These are phyloP conservation scores for Xylaria nigripes DNA, from an alignment of 495 filamentous ascomycete genomes.

Conservation along the genomic window DNA sequence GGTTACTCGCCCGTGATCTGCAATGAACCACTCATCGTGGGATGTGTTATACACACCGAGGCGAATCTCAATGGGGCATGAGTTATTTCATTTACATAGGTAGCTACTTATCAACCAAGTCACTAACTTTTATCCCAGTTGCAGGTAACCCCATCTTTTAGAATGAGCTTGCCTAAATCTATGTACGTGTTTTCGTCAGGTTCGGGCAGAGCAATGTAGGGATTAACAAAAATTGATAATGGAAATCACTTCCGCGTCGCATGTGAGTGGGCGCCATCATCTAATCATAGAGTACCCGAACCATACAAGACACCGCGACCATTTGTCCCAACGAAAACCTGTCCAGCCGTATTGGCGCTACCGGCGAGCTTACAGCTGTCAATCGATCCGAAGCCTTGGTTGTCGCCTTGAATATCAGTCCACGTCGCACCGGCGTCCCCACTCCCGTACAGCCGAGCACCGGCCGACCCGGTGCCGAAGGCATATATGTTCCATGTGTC, in stretches of 20 bases:
- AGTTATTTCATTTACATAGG: too few species aligned
- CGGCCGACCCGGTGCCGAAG: slow-evolving; percentile 38
- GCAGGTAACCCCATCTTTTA: too few species aligned
- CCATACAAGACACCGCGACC: slow-evolving; percentile 51
- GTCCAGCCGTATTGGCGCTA: slow-evolving; percentile 41
- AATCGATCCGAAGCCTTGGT: slow-evolving; percentile 45
- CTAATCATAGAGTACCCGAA: slow-evolving; percentile 4
- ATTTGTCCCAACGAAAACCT: slow-evolving; percentile 52
- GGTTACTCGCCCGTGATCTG: neutral
- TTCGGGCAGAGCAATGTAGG: too few species aligned
- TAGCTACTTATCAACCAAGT: too few species aligned
- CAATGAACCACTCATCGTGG: neutral
- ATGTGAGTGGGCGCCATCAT: neutral
- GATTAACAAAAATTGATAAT: too few species aligned
- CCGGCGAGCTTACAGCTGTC: slow-evolving; percentile 38
- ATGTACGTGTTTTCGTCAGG: too few species aligned
- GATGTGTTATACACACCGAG: too few species aligned
- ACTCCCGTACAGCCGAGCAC: slow-evolving; percentile 43
- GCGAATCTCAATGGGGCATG: too few species aligned
- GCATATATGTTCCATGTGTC: slow-evolving; percentile 41
- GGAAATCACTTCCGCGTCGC: too few species aligned
- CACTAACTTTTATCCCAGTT: too few species aligned
- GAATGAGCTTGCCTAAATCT: too few species aligned
- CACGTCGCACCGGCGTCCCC: slow-evolving; percentile 41
- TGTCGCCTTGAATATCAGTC: slow-evolving; percentile 43